Evolutionary conservation across 129 eudicot genomes (phyloP), one percentile per base, ranked within the genome.

Genomic region (Lactuca sativa): DNA sequence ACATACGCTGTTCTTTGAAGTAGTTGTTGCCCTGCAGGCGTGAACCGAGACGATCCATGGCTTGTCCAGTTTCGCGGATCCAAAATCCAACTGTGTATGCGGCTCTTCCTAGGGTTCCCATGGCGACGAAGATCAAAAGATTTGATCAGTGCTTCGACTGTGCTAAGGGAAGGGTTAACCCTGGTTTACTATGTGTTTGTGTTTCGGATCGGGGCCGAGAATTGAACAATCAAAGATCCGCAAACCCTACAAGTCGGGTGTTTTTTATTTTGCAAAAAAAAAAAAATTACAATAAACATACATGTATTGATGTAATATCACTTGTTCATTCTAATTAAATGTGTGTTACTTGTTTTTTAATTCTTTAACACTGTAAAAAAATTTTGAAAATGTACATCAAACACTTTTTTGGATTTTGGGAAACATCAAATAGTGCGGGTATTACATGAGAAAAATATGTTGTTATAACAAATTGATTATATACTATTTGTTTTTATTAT

Each of bases 101-200:
- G 1, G 96, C 96, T 78, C 83, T 86, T 55, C 96, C 96, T 66
- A 90, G 67, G 71, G 77, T 86, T 36, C 96, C 96, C 96, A 90
- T 90, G 69, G 65, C 59, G 66, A 60, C 66, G 48, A 60, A 6
- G 66, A 60, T 34, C 48, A 31, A 60, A n/a, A 14, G 66, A 60
- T 60, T 60, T 38, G 76, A 76, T 76, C 81, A 37, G 30, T 43
- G 58, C 21, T 41, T 60, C 47, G 65, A 60, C 25, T 59, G 44
- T 59, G 21, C 8, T 56, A 56, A 55, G 12, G 13, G 13, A 56
- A 55, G 12, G 13, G 13, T 18, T 55, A 55, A 55, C 33, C 59
- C 33, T 55, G 8, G 59, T 25, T 31, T 13, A 32, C 64, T 59
- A 43, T 60, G 66, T 60, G 18, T 60, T 60, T 60, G 66, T 60